Base-by-base conservation (phyloP, 2,329 filamentous ascomycete species). In the Penicillium griseofulvum region DNA sequence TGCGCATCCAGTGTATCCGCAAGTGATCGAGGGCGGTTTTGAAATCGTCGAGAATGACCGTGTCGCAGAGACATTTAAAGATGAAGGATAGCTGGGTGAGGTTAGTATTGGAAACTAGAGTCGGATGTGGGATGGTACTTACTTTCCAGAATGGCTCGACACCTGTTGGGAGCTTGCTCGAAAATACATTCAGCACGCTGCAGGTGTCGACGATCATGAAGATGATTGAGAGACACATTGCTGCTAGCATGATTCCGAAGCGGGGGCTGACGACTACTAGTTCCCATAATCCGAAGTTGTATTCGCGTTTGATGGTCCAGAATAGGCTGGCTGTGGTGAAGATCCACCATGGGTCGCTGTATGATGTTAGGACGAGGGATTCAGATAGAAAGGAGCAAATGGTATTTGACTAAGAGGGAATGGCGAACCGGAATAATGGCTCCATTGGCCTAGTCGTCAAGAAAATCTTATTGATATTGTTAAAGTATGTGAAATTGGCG, bases 1-100 rank as follows among this genome's bases (percentile, higher is more conserved):
- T 71, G 33, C 60, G 56, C 24, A 73, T 56, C 70, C 68, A 72
- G 57, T 73, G 67, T 5, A 58, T 52, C 24, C 71, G 68, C 34
- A 74, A 57, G 19, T 61, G 64, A 55, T 81, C 78, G 5, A 81
- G 67, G 0, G 77, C 78, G 3, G 84, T 86, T 65, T 87, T 87
- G 78, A 88, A 88, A 63, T 88, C 85, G 64, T 88, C 85, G 11
- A 88, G 79, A 49, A 88, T 80, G 49, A 88, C 83, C 0, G 81
- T 84, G 65, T 88, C 85, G 19, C 84, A 86, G 44, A 87, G 77
- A 57, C 85, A 87, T 70, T 87, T 87, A 77, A 86, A 87, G 22
- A 87, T 80, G 43, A 86, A 83, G 0, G 81, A 79, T 11, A 86
- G 66, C 72, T 74, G 39, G 14, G 39, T 26, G 11, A 4, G 12